Percentiles rank a stretch among this genome's conserved stretches.
Evolutionary conservation across 1,139 yeast species (phyloP).

Genomic region (Yamadazyma atlantica): DNA sequence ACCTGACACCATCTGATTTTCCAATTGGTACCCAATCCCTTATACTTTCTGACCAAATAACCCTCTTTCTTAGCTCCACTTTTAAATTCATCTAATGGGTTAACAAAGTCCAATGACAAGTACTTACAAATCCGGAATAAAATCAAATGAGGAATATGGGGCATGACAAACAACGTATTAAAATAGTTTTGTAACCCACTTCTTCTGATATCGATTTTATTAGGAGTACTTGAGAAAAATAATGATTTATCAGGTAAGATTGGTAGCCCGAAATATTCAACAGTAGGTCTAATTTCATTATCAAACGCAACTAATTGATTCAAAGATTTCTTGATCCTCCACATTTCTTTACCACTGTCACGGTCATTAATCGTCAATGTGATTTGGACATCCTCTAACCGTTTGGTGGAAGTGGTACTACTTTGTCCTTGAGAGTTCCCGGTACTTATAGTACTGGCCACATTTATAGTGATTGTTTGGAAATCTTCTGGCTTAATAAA

Average conservation of each 20-base stretch:
- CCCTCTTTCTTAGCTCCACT: conserved; percentile 68
- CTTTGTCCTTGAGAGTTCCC: conserved; percentile 14
- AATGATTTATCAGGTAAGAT: conserved; percentile 55
- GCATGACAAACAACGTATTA: conserved; percentile 55
- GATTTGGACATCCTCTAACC: conserved; percentile 57
- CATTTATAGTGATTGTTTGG: conserved; percentile 57
- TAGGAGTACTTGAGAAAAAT: conserved; percentile 61
- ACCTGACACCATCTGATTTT: conserved; percentile 71
- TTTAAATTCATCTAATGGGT: conserved; percentile 58
- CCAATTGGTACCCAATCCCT: conserved; percentile 65
- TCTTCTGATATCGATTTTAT: conserved; percentile 63
- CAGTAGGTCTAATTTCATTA: conserved; percentile 51
- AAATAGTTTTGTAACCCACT: conserved; percentile 60
- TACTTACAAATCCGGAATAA: conserved; percentile 60
- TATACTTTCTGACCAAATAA: conserved; percentile 57
- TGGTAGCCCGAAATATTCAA: conserved; percentile 63
- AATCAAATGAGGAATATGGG: conserved; percentile 58
- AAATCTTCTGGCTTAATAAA: conserved; percentile 70
- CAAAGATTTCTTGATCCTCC: conserved; percentile 66
- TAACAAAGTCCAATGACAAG: conserved; percentile 67
- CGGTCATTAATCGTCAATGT: conserved; percentile 63
- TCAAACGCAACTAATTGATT: conserved; percentile 59
- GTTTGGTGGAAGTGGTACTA: conserved; percentile 27
- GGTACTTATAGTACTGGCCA: conserved; percentile 52
- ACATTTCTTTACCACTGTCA: conserved; percentile 61